A percentile compares a stretch with the other conserved stretches of the same genome.
Evolutionary conservation across 331 rosid genomes (phyloP).

Genomic region (Erythrophleum ivorense): DNA sequence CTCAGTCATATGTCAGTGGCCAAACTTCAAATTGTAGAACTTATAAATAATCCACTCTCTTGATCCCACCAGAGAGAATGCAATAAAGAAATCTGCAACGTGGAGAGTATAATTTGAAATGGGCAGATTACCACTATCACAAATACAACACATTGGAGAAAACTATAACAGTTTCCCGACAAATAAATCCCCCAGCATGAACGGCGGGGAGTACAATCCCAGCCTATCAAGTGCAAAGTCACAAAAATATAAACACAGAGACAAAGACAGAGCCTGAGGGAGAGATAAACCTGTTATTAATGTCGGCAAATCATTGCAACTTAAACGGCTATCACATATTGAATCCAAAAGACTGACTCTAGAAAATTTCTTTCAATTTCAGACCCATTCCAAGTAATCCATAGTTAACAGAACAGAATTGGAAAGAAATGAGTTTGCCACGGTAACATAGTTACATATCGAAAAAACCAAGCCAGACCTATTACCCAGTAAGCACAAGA

Average conservation of each 20-base stretch:
- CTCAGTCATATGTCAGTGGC: constrained; percentile 1
- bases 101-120: constrained; percentile 26
- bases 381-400: too few relatives aligned
- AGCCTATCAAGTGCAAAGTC: constrained; percentile 29
- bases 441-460: too few relatives aligned
- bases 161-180: background rate
- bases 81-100: constrained; percentile 10
- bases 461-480: too few relatives aligned
- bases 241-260: constrained; percentile 21
- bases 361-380: too few relatives aligned
- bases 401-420: too few relatives aligned
- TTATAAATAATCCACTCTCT: background rate
- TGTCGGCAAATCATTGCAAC: constrained; percentile 76
- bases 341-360: constrained; percentile 68
- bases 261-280: constrained; percentile 15
- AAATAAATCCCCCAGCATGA: constrained; percentile 21
- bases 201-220: background rate
- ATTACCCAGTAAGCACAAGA: too few relatives aligned
- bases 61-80: background rate
- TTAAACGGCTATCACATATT: constrained; percentile 66
- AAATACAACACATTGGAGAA: constrained; percentile 16
- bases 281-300: constrained; percentile 76
- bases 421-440: too few relatives aligned
- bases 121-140: background rate
- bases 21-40: background rate